A percentile compares a stretch with the other conserved stretches of the same genome.
phyloP scores from a whole-genome alignment of 805 yeast genomes.

The Metschnikowia amazonensis region DNA sequence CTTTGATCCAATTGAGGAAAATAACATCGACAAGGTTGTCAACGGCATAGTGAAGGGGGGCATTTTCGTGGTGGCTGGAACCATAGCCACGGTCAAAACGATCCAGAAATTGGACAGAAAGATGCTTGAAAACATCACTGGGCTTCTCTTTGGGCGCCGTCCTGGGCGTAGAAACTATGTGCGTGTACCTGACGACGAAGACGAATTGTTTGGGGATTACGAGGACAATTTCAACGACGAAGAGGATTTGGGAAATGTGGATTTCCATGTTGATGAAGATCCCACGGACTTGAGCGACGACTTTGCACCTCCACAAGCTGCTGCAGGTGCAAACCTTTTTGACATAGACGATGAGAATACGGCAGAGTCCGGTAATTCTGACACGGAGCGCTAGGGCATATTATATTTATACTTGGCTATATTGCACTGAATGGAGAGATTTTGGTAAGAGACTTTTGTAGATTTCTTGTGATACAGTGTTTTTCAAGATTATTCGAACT shows the following conservation, averaged over 20 bases:
- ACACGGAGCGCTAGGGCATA: slow-evolving; percentile 1
- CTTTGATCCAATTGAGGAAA: slow-evolving; percentile 59
- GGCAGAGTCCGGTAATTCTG: slow-evolving; percentile 6
- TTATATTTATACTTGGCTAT: neutral
- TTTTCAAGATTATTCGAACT: no score
- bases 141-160: slow-evolving; percentile 32
- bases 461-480: no score
- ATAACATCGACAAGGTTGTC: slow-evolving; percentile 53
- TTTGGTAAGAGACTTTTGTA: no score
- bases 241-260: slow-evolving; percentile 22
- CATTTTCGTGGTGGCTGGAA: slow-evolving; percentile 42
- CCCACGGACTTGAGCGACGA: slow-evolving; percentile 17
- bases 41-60: slow-evolving; percentile 60
- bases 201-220: slow-evolving; percentile 39
- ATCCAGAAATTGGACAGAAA: slow-evolving; percentile 31
- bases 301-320: slow-evolving; percentile 9
- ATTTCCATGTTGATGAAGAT: slow-evolving; percentile 22
- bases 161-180: slow-evolving; percentile 41
- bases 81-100: slow-evolving; percentile 33
- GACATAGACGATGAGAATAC: slow-evolving; percentile 27
- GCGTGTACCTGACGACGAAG: slow-evolving; percentile 40
- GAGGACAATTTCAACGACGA: slow-evolving; percentile 41
- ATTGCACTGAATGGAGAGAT: no score
- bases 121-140: slow-evolving; percentile 29
- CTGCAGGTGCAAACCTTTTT: slow-evolving; percentile 28